These are phyloP conservation scores for Podaxis sp. DNA, from an alignment of 768 basidiomycete species.

Conservation along the genomic window DNA sequence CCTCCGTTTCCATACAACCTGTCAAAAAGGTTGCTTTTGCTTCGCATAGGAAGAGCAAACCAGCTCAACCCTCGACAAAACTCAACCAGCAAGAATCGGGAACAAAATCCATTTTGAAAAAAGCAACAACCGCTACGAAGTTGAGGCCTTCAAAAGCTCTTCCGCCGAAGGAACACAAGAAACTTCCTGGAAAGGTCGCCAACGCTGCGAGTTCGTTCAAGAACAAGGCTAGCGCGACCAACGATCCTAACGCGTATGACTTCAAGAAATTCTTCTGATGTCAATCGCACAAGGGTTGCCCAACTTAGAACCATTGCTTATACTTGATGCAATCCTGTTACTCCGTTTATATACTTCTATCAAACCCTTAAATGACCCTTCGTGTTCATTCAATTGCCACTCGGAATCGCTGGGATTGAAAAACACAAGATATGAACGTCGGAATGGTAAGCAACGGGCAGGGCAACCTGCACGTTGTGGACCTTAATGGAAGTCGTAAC, in stretches of 20 bases:
- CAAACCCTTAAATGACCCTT: too few relatives aligned
- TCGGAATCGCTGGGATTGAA: too few relatives aligned
- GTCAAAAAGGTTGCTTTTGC: conserved; percentile 59
- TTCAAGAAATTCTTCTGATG: conserved; percentile 58
- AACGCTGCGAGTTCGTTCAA: conserved; percentile 34
- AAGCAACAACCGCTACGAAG: background rate
- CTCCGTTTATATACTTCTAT: too few relatives aligned
- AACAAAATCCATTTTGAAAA: conserved; percentile 17
- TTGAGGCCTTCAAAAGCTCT: conserved; percentile 15
- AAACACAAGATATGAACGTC: too few relatives aligned
- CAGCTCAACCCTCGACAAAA: conserved; percentile 15
- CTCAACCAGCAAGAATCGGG: conserved; percentile 19
- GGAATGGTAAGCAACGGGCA: too few relatives aligned
- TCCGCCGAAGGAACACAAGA: conserved; percentile 17
- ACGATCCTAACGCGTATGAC: conserved; percentile 46
- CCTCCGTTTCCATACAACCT: conserved; percentile 28
- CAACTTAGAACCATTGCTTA: background rate
- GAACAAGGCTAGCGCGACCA: conserved; percentile 24
- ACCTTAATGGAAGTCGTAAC: too few relatives aligned
- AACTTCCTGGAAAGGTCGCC: conserved; percentile 30
- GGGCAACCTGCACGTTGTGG: too few relatives aligned
- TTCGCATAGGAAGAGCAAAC: conserved; percentile 18
- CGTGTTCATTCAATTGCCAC: too few relatives aligned
- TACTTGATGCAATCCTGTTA: background rate
- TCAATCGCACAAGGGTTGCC: background rate